Conservation (phyloP, 805 yeast genomes). For the Alloascoidea hylecoeti region DNA sequence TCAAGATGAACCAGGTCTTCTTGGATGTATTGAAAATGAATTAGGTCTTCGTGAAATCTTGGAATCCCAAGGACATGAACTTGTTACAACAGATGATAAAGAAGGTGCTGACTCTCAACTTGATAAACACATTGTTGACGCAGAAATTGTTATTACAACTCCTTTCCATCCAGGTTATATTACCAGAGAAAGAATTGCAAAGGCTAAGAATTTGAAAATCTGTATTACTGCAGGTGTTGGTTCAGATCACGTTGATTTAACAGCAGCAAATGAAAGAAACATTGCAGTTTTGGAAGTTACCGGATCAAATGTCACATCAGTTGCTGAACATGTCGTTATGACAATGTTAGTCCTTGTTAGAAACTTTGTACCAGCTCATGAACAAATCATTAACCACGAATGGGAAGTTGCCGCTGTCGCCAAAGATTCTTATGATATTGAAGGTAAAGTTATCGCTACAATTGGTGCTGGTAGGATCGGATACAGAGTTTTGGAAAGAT, state of each 20-base stretch:
- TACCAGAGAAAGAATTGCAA: conserved; percentile 47
- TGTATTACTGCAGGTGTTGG: conserved; percentile 78
- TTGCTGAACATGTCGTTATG: conserved; percentile 72
- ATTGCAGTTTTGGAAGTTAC: conserved; percentile 74
- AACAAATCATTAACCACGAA: conserved; percentile 40
- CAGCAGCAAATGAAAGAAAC: conserved; percentile 47
- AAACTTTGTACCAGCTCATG: conserved; percentile 70
- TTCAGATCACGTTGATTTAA: conserved; percentile 65
- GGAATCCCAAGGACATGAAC: conserved; percentile 50
- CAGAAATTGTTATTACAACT: conserved; percentile 67
- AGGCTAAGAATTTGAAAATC: conserved; percentile 58
- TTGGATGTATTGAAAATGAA: conserved; percentile 66
- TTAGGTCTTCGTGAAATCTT: conserved; percentile 56
- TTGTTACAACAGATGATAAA: conserved; percentile 53
- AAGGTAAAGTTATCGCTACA: conserved; percentile 65
- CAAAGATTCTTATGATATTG: conserved; percentile 60
- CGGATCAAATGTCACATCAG: conserved; percentile 68
- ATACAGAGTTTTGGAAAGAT: conserved; percentile 56
- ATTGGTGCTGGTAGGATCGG: conserved; percentile 80
- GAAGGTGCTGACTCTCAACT: conserved; percentile 45
- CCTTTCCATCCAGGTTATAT: conserved; percentile 78
- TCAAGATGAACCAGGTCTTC: conserved; percentile 38
- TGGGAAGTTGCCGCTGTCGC: conserved; percentile 77
- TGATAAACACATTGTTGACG: conserved; percentile 53
- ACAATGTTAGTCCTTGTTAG: conserved; percentile 58